A percentile compares a stretch with the other conserved stretches of the same genome.
These are phyloP conservation scores for Antitrichia curtipendula DNA, from an alignment of 225 moss, liverwort and hornwort genomes.

Conservation along the genomic window DNA sequence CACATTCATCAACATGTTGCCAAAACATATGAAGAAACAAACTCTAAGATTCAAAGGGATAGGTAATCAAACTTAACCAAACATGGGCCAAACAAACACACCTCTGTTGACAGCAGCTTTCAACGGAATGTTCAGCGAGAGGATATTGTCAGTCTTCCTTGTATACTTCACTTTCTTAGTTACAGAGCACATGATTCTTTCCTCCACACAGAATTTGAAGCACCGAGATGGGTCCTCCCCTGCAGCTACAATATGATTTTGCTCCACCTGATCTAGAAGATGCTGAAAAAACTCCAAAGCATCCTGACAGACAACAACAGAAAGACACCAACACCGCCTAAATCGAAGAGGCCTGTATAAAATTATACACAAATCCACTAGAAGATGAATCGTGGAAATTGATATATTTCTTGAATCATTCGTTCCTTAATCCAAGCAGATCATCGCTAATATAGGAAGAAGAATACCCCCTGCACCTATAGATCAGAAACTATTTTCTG, in stretches of 20 bases:
- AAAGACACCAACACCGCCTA: neutral
- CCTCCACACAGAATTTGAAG: slow-evolving; percentile 90
- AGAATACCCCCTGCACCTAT: neutral
- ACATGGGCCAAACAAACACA: neutral
- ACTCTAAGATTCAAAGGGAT: neutral
- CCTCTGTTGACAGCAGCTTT: slow-evolving; percentile 88
- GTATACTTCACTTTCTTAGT: slow-evolving; percentile 89
- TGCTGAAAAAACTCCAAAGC: slow-evolving; percentile 98
- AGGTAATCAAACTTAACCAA: neutral
- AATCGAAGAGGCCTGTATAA: neutral
- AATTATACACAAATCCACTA: neutral
- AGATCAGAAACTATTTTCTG: neutral
- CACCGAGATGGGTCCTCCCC: slow-evolving; percentile 78
- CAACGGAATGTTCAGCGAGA: slow-evolving; percentile 84
- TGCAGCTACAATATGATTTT: slow-evolving; percentile 25
- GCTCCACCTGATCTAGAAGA: slow-evolving; percentile 89
- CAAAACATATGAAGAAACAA: neutral
- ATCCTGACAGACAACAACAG: slow-evolving; percentile 39
- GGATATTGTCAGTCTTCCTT: slow-evolving; percentile 74
- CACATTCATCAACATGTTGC: neutral
- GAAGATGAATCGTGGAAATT: neutral
- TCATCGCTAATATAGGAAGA: neutral
- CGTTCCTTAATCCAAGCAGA: neutral
- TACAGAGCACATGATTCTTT: slow-evolving; percentile 77
- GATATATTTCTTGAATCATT: neutral